These are phyloP conservation scores for Elsinoe necatrix DNA, from an alignment of 2,329 filamentous ascomycete species.

Conservation along the genomic window DNA sequence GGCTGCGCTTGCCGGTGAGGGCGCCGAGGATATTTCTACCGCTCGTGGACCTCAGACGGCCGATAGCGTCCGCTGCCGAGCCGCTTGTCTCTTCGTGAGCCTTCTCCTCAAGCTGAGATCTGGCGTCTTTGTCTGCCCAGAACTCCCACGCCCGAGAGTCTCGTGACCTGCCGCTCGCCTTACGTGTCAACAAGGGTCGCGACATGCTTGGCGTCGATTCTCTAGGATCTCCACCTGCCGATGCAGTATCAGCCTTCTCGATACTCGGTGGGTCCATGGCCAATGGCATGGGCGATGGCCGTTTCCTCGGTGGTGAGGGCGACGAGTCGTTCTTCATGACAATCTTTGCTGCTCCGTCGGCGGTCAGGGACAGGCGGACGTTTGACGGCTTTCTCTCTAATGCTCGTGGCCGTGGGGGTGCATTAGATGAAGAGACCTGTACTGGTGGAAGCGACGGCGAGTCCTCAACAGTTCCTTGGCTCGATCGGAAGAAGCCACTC, in stretches of 20 bases:
- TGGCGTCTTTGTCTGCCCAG: slow-evolving; percentile 71
- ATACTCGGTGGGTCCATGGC: slow-evolving; percentile 41
- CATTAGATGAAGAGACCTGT: slow-evolving; percentile 1
- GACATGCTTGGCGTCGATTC: slow-evolving; percentile 58
- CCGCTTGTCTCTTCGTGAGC: slow-evolving; percentile 73
- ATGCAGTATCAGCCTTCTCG: slow-evolving; percentile 2
- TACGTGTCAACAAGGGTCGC: slow-evolving; percentile 31
- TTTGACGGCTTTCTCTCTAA: slow-evolving; percentile 38
- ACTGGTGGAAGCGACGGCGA: slow-evolving; percentile 1
- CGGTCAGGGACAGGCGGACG: slow-evolving; percentile 70
- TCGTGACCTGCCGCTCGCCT: slow-evolving; percentile 58
- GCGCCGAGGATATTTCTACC: slow-evolving; percentile 43
- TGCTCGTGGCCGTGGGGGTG: not conserved
- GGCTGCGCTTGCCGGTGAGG: slow-evolving; percentile 60
- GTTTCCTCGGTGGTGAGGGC: slow-evolving; percentile 51
- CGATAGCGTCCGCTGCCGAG: slow-evolving; percentile 73
- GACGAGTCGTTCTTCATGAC: slow-evolving; percentile 60
- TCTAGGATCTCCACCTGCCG: slow-evolving; percentile 20
- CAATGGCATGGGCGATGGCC: slow-evolving; percentile 38
- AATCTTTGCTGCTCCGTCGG: slow-evolving; percentile 85
- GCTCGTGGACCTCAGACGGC: slow-evolving; percentile 64
- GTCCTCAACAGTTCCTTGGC: not conserved
- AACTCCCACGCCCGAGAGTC: slow-evolving; percentile 89
- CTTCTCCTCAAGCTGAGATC: slow-evolving; percentile 70
- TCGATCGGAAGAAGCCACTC: slow-evolving; percentile 11